Conservation (phyloP, 257 asterid genomes). For the Ajuga chamaepitys region DNA sequence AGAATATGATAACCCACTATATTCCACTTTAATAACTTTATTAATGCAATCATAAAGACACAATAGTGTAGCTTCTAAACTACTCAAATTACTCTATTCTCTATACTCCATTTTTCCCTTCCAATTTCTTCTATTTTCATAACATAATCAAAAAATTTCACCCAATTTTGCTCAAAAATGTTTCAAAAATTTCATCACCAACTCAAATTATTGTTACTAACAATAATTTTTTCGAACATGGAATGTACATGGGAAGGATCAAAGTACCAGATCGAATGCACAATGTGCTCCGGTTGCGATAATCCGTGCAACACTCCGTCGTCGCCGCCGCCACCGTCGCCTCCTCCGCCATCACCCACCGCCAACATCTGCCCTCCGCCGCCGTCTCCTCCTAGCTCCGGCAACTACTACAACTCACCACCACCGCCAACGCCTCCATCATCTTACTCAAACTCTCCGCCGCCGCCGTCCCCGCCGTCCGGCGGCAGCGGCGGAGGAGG, state of each 20-base stretch:
- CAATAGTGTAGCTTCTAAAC: conserved; percentile 17
- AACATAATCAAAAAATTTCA: neutral
- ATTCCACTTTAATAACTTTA: conserved; percentile 17
- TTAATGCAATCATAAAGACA: conserved; percentile 31
- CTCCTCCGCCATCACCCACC: conserved; percentile 43
- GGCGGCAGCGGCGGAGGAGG: conserved; percentile 25
- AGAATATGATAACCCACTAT: neutral
- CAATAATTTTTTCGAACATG: conserved; percentile 19
- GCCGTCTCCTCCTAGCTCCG: conserved; percentile 52
- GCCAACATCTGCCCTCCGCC: conserved; percentile 62
- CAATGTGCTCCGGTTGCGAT: conserved; percentile 94
- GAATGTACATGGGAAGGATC: conserved; percentile 64
- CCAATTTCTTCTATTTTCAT: conserved; percentile 7
- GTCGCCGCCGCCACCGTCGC: conserved; percentile 55
- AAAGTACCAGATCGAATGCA: conserved; percentile 76
- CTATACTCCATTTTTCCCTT: neutral
- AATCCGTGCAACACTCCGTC: conserved; percentile 78
- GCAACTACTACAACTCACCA: conserved; percentile 38
- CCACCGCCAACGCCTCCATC: conserved; percentile 57
- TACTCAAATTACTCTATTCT: neutral
- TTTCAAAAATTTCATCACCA: conserved; percentile 1
- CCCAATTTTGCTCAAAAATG: conserved; percentile 34
- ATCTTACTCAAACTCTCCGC: conserved; percentile 40
- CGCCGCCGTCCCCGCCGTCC: neutral
- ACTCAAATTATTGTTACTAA: conserved; percentile 15